Conservation (phyloP, 495 filamentous ascomycete genomes). For the Hyaloscypha variabilis region DNA sequence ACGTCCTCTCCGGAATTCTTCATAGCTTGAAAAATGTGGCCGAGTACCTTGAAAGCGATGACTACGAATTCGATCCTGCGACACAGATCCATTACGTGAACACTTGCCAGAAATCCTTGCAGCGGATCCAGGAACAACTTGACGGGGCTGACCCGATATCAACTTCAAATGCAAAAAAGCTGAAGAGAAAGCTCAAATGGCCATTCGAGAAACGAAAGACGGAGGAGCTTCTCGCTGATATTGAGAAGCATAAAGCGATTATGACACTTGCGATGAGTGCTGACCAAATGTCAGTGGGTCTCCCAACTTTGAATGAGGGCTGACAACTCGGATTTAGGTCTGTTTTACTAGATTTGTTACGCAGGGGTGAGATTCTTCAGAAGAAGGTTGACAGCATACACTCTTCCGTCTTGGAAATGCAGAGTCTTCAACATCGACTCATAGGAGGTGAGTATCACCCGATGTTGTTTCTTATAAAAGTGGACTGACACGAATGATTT, state of each 20-base stretch:
- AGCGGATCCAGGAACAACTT: constrained; percentile 21
- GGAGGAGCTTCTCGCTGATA: constrained; percentile 31
- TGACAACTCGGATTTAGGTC: neutral
- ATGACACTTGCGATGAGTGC: constrained; percentile 36
- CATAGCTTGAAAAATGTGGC: constrained; percentile 34
- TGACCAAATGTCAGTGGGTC: constrained; percentile 29
- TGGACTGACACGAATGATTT: neutral
- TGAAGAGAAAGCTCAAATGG: constrained; percentile 26
- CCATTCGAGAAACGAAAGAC: constrained; percentile 27
- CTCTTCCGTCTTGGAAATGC: neutral
- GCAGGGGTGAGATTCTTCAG: constrained; percentile 1
- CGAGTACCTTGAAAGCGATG: constrained; percentile 26
- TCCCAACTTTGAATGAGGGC: constrained; percentile 10
- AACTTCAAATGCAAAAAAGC: too few species aligned
- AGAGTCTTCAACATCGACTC: too few species aligned
- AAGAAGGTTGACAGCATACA: neutral
- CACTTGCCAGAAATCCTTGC: constrained; percentile 26
- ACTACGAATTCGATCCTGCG: constrained; percentile 15
- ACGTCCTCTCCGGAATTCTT: constrained; percentile 33
- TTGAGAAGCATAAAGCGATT: constrained; percentile 36
- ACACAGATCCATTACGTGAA: constrained; percentile 28
- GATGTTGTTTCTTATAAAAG: neutral
- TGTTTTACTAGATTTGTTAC: neutral
- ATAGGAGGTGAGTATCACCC: neutral
- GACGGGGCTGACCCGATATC: constrained; percentile 1